These are phyloP conservation scores for Wallacemonas sp. DNA, from an alignment of 208 protist species.

Conservation along the genomic window DNA sequence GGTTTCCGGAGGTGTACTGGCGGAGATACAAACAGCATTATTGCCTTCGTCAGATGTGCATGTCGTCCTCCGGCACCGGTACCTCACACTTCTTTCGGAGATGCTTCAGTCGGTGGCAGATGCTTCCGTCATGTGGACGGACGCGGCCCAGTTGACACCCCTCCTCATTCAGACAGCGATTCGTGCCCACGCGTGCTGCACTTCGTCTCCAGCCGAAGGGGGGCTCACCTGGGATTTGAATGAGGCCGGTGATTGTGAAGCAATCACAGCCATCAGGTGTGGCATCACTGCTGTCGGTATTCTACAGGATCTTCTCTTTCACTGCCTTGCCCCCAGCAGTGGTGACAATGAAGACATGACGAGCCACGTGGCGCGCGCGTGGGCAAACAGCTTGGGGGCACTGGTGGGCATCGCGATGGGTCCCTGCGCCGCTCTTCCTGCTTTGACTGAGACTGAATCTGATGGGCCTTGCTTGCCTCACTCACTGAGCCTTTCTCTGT, in stretches of 20 bases:
- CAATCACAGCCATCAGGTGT: not conserved
- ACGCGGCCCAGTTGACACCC: not conserved
- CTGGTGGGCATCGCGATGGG: not conserved
- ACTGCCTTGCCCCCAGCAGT: not conserved
- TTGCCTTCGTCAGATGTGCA: not conserved
- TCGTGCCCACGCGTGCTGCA: not conserved
- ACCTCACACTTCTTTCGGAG: not conserved
- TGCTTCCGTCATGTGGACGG: not conserved
- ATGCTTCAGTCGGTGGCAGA: not conserved
- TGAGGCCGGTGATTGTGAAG: too few species aligned
- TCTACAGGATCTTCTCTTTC: constrained; percentile 2
- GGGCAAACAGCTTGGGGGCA: not conserved
- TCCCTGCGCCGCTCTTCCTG: not conserved
- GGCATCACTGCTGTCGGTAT: not conserved
- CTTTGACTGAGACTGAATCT: not conserved
- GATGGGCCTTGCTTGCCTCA: not conserved
- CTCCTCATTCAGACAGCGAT: not conserved
- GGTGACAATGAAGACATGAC: not conserved
- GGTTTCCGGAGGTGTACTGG: not conserved
- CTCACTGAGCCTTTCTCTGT: constrained; percentile 3
- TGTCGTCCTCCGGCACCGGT: not conserved
- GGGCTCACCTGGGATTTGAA: not conserved
- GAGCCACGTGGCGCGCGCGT: not conserved
- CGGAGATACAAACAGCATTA: not conserved
- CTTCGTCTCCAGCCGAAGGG: not conserved